These are phyloP conservation scores for Xylaria scruposa DNA, from an alignment of 495 filamentous ascomycete genomes.

Conservation along the genomic window DNA sequence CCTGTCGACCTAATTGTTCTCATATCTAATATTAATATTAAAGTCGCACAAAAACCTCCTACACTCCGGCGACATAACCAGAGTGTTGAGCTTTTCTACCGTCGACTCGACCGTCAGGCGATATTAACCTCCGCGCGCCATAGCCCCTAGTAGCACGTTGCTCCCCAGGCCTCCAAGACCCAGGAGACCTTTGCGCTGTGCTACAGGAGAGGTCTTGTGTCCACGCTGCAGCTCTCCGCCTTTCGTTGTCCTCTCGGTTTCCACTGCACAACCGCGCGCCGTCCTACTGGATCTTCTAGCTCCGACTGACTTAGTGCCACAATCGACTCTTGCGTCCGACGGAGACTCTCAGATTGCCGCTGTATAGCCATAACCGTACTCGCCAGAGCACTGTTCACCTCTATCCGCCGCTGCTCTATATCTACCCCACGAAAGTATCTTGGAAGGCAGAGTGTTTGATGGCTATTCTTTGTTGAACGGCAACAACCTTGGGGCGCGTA, in stretches of 20 bases:
- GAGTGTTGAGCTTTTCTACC: slow-evolving; percentile 49
- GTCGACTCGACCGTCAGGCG: slow-evolving; percentile 40
- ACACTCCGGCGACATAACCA: slow-evolving; percentile 53
- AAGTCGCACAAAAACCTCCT: slow-evolving; percentile 61
- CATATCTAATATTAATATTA: slow-evolving; percentile 45
- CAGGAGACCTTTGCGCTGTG: slow-evolving; percentile 40
- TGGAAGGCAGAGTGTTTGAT: slow-evolving; percentile 12
- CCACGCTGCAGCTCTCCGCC: slow-evolving; percentile 53
- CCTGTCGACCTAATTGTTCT: slow-evolving; percentile 35
- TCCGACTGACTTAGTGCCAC: slow-evolving; percentile 51
- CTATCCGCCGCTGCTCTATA: slow-evolving; percentile 32
- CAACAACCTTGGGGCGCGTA: slow-evolving; percentile 15
- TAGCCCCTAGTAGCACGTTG: slow-evolving; percentile 43
- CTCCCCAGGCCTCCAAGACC: slow-evolving; percentile 41
- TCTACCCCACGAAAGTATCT: slow-evolving; percentile 28
- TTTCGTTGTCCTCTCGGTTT: slow-evolving; percentile 44
- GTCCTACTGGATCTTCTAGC: slow-evolving; percentile 50
- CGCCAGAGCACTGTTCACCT: slow-evolving; percentile 27
- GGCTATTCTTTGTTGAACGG: slow-evolving; percentile 4
- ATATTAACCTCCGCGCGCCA: slow-evolving; percentile 41
- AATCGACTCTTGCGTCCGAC: slow-evolving; percentile 57
- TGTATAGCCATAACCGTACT: slow-evolving; percentile 33
- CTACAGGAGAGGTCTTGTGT: slow-evolving; percentile 45
- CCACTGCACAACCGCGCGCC: slow-evolving; percentile 53
- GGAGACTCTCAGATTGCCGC: slow-evolving; percentile 39